phyloP scores from a whole-genome alignment of 1,284 basidiomycete genomes.

The Ustilago cynodontis region DNA sequence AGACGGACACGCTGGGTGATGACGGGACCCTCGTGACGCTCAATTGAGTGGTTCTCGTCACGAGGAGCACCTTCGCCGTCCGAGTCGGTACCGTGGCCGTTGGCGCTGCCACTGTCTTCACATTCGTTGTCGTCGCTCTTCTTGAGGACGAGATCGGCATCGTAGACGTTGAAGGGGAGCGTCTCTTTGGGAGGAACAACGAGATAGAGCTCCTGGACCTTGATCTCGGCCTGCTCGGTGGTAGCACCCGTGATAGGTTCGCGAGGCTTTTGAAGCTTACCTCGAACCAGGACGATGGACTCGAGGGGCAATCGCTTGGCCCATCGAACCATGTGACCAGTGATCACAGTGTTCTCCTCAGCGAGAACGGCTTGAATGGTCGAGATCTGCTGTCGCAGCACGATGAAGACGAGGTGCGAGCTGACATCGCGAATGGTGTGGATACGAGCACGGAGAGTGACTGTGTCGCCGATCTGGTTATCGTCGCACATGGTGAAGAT shows the following conservation, averaged over 20 bases:
- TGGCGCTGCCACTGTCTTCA: conserved; percentile 19
- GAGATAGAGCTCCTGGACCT: conserved; percentile 59
- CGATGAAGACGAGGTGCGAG: conserved; percentile 62
- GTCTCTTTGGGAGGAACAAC: conserved; percentile 52
- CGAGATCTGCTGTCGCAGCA: conserved; percentile 61
- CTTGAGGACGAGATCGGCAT: conserved; percentile 57
- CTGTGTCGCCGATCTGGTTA: conserved; percentile 38
- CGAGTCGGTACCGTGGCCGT: conserved; percentile 18
- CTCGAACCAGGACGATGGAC: conserved; percentile 61
- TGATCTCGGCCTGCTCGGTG: conserved; percentile 59
- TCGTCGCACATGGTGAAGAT: conserved; percentile 43
- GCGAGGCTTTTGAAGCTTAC: conserved; percentile 56
- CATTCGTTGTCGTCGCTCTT: conserved; percentile 47
- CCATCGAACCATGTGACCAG: conserved; percentile 65
- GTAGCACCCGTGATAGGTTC: conserved; percentile 60
- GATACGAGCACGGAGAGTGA: conserved; percentile 58
- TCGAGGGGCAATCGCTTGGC: conserved; percentile 60
- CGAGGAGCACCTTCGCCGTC: conserved; percentile 25
- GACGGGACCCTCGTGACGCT: conserved; percentile 40
- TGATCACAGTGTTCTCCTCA: conserved; percentile 47
- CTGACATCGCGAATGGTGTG: conserved; percentile 63
- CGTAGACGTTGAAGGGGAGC: conserved; percentile 65
- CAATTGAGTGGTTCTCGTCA: conserved; percentile 43
- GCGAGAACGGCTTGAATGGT: conserved; percentile 64
- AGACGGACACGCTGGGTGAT: conserved; percentile 63